Percentiles rank a stretch among this genome's conserved stretches.
These are phyloP conservation scores for Diaporthe vexans DNA, from an alignment of 2,329 filamentous ascomycete genomes.

Conservation along the genomic window DNA sequence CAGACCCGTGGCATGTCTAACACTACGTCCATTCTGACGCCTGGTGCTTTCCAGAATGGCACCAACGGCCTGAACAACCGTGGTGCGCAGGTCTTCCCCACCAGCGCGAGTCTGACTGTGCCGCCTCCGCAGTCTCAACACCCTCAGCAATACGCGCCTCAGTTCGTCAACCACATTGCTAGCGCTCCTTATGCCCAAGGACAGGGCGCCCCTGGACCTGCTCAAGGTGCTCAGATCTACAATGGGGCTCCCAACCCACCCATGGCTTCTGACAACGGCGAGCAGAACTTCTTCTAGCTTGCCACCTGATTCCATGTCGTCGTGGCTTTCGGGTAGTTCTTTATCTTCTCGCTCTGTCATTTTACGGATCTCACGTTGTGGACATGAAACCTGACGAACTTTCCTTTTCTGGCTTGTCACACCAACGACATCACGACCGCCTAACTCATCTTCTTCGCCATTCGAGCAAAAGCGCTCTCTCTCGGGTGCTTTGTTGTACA, in stretches of 20 bases:
- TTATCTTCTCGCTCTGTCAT: slow-evolving; percentile 31
- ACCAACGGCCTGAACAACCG: slow-evolving; percentile 49
- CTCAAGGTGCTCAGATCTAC: slow-evolving; percentile 42
- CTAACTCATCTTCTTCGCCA: slow-evolving; percentile 42
- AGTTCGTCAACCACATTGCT: slow-evolving; percentile 37
- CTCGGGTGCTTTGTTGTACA: slow-evolving; percentile 42
- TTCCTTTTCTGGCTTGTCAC: slow-evolving; percentile 44
- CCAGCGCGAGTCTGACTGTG: slow-evolving; percentile 42
- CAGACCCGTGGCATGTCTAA: slow-evolving; percentile 60
- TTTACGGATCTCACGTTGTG: slow-evolving; percentile 34
- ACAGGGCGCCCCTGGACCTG: slow-evolving; percentile 36
- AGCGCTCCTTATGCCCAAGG: slow-evolving; percentile 26
- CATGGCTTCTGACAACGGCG: slow-evolving; percentile 39
- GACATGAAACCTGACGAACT: slow-evolving; percentile 35
- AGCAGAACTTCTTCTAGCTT: slow-evolving; percentile 47
- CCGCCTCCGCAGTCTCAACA: slow-evolving; percentile 45
- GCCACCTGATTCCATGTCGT: not conserved
- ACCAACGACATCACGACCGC: slow-evolving; percentile 43
- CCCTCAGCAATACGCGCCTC: slow-evolving; percentile 44
- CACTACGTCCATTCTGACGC: slow-evolving; percentile 53
- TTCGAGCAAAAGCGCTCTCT: slow-evolving; percentile 39
- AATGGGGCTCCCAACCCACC: slow-evolving; percentile 46
- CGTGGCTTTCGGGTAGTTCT: not conserved
- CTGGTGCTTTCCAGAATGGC: slow-evolving; percentile 51
- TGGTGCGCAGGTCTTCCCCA: slow-evolving; percentile 43